phyloP scores from a whole-genome alignment of 2,329 filamentous ascomycete genomes.

The Aplosporella prunicola region DNA sequence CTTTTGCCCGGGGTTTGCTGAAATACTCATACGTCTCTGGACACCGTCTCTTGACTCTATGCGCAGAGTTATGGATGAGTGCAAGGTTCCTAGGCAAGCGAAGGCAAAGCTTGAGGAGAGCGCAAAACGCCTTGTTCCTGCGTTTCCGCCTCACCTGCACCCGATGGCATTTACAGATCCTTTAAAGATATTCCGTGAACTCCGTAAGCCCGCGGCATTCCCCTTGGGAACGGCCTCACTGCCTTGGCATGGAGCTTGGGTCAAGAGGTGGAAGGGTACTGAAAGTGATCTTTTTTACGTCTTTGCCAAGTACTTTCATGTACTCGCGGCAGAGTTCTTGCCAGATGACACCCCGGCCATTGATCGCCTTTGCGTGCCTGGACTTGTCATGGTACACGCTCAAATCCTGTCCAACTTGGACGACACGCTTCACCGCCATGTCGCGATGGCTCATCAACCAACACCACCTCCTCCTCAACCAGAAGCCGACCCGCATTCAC shows the following conservation, averaged over 20 bases:
- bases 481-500: conserved; percentile 5
- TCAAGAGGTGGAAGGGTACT: conserved; percentile 73
- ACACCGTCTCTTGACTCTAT: conserved; percentile 58
- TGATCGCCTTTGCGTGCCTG: conserved; percentile 60
- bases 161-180: conserved; percentile 55
- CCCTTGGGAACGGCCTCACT: conserved; percentile 62
- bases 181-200: conserved; percentile 46
- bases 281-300: conserved; percentile 89
- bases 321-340: conserved; percentile 59
- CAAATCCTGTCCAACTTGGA: conserved; percentile 74
- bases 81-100: conserved; percentile 50
- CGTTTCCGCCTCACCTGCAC: conserved; percentile 60
- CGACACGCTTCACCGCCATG: conserved; percentile 70
- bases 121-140: conserved; percentile 54
- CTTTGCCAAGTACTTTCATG: conserved; percentile 80
- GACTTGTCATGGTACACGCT: conserved; percentile 69
- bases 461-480: conserved; percentile 31
- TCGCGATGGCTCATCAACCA: conserved; percentile 15
- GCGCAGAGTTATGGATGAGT: conserved; percentile 61
- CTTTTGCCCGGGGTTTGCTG: conserved; percentile 78
- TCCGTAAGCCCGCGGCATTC: conserved; percentile 57
- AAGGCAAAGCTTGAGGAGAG: conserved; percentile 26
- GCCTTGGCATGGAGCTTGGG: conserved; percentile 79
- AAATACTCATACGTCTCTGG: conserved; percentile 77
- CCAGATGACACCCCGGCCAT: conserved; percentile 39